A percentile compares a stretch with the other conserved stretches of the same genome.
phyloP scores from a whole-genome alignment of 306 rosid genomes.

The Rosa chinensis region DNA sequence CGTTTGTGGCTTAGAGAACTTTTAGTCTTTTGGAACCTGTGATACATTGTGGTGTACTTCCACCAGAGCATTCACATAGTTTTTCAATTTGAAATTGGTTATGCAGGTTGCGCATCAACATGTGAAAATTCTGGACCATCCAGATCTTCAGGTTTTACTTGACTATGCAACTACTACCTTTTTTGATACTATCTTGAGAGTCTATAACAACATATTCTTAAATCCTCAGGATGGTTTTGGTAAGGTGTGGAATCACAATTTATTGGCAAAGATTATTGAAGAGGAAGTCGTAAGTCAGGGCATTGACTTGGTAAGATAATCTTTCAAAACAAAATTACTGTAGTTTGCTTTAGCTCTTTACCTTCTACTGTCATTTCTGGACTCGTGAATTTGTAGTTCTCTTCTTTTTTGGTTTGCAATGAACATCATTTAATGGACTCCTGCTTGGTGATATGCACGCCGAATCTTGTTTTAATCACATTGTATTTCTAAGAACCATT shows the following conservation, averaged over 20 bases:
- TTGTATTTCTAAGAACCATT: background rate
- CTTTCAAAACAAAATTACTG: background rate
- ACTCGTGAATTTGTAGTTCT: no score
- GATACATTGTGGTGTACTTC: background rate
- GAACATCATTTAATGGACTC: constrained; percentile 3
- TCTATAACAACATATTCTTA: constrained; percentile 24
- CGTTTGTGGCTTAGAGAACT: no score
- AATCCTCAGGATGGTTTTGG: constrained; percentile 85
- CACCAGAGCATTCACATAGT: background rate
- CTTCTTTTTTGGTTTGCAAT: no score
- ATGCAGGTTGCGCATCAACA: constrained; percentile 70
- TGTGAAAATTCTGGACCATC: constrained; percentile 74
- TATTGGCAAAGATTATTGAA: constrained; percentile 58
- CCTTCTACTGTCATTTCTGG: no score
- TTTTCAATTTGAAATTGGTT: constrained; percentile 28
- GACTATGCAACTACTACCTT: background rate
- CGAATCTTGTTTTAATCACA: background rate
- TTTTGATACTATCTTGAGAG: constrained; percentile 20
- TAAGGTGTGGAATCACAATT: constrained; percentile 63
- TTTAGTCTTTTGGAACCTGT: no score
- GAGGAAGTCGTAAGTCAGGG: constrained; percentile 43
- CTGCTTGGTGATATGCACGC: background rate
- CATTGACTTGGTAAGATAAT: constrained; percentile 62
- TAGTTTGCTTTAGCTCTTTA: no score
- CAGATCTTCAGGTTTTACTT: constrained; percentile 70